Percentiles rank a stretch among this genome's conserved stretches.
Evolutionary conservation across 345 rosid species (phyloP).

Genomic region (Eucalyptus erythrocorys): DNA sequence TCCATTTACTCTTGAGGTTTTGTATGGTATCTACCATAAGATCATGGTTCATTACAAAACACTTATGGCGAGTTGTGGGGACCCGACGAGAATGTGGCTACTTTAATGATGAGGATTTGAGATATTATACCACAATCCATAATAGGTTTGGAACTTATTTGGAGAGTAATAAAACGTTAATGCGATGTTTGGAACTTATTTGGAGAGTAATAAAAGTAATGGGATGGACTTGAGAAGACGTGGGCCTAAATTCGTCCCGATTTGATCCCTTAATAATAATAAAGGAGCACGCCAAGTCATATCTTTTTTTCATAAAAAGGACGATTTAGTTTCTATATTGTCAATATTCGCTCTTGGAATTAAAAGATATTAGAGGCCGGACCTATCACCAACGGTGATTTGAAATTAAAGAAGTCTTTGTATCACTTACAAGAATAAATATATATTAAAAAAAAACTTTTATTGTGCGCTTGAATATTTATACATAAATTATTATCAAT

Average conservation of each 20-base stretch:
- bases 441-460: accelerated
- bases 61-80: not conserved
- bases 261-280: not conserved
- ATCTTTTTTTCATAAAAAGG: not conserved
- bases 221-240: not conserved
- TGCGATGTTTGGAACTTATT: too few relatives aligned
- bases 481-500: not conserved
- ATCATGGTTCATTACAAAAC: not conserved
- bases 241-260: not conserved
- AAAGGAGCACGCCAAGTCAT: not conserved
- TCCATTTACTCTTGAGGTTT: not conserved
- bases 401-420: accelerated
- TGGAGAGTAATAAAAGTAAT: too few relatives aligned
- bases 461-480: not conserved
- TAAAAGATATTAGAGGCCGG: not conserved
- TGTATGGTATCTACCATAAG: not conserved
- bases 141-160: not conserved
- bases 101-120: not conserved
- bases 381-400: accelerated
- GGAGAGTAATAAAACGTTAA: not conserved
- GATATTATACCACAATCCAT: not conserved
- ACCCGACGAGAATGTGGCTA: not conserved
- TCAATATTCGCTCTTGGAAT: not conserved
- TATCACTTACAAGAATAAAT: not conserved
- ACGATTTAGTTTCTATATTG: accelerated